Evolutionary conservation across 495 filamentous ascomycete species (phyloP).

Genomic region (Tuber indicum): DNA sequence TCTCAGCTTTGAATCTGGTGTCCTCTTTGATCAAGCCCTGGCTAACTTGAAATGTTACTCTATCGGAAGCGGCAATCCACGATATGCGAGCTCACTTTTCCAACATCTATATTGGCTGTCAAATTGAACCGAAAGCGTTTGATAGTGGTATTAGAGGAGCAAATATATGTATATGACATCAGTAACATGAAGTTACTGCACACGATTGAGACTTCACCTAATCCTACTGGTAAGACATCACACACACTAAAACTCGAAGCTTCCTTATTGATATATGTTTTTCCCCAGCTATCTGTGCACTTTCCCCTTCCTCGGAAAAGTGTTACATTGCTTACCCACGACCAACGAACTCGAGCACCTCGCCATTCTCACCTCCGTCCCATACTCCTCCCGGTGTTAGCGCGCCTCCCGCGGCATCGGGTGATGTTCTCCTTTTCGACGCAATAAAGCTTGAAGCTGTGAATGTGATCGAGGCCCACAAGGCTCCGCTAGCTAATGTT

Average conservation of each 20-base stretch:
- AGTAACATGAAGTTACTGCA: conserved; percentile 91
- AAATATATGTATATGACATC: conserved; percentile 97
- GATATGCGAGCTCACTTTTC: conserved; percentile 98
- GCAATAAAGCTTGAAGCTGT: conserved; percentile 77
- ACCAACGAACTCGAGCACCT: conserved; percentile 62
- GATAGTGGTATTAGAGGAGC: conserved; percentile 84
- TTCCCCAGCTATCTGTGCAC: conserved; percentile 69
- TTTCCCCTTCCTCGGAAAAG: conserved; percentile 89
- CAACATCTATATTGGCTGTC: conserved; percentile 84
- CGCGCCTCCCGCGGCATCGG: conserved; percentile 74
- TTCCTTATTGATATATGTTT: conserved; percentile 17
- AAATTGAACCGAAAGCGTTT: conserved; percentile 89
- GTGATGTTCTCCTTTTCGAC: conserved; percentile 89
- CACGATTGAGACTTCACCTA: conserved; percentile 87
- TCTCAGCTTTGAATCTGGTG: background rate
- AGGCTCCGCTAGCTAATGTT: conserved; percentile 82
- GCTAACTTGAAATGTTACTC: conserved; percentile 10
- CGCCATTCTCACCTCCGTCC: conserved; percentile 61
- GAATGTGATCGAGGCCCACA: conserved; percentile 90
- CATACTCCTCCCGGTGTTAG: conserved; percentile 74
- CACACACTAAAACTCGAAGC: background rate
- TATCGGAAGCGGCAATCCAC: conserved; percentile 69
- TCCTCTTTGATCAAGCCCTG: conserved; percentile 4
- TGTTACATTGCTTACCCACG: conserved; percentile 92
- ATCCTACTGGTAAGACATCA: conserved; percentile 60